Percentiles rank a stretch among this genome's conserved stretches.
phyloP scores from a whole-genome alignment of 352 stramenopile species.

The Saprolegnia parasitica region DNA sequence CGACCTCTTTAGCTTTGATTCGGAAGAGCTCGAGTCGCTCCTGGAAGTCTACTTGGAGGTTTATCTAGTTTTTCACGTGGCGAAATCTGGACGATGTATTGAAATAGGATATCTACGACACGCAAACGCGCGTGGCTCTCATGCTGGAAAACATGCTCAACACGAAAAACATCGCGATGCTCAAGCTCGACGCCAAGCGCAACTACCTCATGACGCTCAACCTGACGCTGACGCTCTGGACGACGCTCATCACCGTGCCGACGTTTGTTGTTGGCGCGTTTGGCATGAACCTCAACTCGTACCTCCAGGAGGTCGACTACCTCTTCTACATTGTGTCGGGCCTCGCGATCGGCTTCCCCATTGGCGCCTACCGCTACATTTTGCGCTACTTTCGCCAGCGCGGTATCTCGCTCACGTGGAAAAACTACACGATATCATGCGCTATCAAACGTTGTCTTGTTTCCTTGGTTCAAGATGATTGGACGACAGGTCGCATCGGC shows the following conservation, averaged over 20 bases:
- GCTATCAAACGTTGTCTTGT: too few species aligned
- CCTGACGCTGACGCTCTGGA: conserved; percentile 63
- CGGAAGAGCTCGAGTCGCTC: conserved; percentile 64
- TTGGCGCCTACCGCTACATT: conserved; percentile 30
- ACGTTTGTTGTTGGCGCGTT: conserved; percentile 63
- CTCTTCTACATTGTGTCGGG: conserved; percentile 65
- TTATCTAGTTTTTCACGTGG: neutral
- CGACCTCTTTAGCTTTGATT: conserved; percentile 63
- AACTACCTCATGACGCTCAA: conserved; percentile 73
- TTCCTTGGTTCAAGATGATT: too few species aligned
- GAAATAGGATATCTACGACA: conserved; percentile 70
- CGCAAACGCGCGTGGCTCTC: conserved; percentile 57
- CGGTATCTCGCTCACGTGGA: conserved; percentile 19
- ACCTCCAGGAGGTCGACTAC: conserved; percentile 38
- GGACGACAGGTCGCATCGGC: too few species aligned
- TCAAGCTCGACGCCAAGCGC: conserved; percentile 73
- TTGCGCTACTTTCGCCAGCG: conserved; percentile 22
- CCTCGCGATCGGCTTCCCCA: conserved; percentile 42
- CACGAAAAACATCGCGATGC: conserved; percentile 66
- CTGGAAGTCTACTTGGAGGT: conserved; percentile 72
- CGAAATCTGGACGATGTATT: neutral
- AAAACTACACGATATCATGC: neutral
- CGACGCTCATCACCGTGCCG: conserved; percentile 54
- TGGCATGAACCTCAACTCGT: conserved; percentile 68
- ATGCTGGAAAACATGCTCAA: conserved; percentile 74